Percentiles rank a stretch among this genome's conserved stretches.
Evolutionary conservation across 768 basidiomycete species (phyloP).

Genomic region (Mycena rosella): DNA sequence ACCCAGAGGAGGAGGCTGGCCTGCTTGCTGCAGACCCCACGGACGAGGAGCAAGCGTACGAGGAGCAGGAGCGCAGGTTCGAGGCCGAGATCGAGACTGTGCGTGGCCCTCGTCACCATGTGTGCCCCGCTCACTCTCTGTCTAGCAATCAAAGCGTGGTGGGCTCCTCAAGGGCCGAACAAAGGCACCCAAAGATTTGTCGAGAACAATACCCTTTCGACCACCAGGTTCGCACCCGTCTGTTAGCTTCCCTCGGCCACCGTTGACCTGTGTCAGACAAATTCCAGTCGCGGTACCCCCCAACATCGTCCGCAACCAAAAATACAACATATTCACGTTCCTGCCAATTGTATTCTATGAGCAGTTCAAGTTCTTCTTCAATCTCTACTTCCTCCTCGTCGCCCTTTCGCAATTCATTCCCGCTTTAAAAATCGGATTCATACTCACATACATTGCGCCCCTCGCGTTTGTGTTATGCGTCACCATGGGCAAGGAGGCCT

Average conservation of each 20-base stretch:
- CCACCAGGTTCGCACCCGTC: constrained; percentile 65
- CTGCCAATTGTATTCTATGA: constrained; percentile 97
- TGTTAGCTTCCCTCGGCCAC: neutral
- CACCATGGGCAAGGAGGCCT: constrained; percentile 99
- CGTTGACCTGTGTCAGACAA: constrained; percentile 64
- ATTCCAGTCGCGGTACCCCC: constrained; percentile 80
- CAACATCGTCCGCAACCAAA: constrained; percentile 97
- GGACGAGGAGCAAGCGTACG: constrained; percentile 50
- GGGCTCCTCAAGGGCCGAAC: constrained; percentile 44
- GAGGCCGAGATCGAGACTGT: constrained; percentile 38
- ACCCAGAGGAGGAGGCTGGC: constrained; percentile 73
- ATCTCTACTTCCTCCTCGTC: constrained; percentile 97
- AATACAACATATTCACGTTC: constrained; percentile 98
- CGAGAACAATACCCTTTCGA: constrained; percentile 82
- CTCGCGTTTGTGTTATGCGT: constrained; percentile 95
- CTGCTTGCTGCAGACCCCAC: constrained; percentile 58
- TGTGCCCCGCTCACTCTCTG: neutral
- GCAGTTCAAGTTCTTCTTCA: constrained; percentile 99
- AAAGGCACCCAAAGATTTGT: constrained; percentile 69
- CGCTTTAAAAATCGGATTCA: constrained; percentile 95
- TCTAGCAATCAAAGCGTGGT: constrained; percentile 36
- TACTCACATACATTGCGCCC: constrained; percentile 95
- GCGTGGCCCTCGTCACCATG: neutral
- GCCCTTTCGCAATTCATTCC: constrained; percentile 97
- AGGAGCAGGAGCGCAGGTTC: constrained; percentile 42